Base-by-base conservation (phyloP, 2,329 filamentous ascomycete genomes). In the Phialocephala sp. region DNA sequence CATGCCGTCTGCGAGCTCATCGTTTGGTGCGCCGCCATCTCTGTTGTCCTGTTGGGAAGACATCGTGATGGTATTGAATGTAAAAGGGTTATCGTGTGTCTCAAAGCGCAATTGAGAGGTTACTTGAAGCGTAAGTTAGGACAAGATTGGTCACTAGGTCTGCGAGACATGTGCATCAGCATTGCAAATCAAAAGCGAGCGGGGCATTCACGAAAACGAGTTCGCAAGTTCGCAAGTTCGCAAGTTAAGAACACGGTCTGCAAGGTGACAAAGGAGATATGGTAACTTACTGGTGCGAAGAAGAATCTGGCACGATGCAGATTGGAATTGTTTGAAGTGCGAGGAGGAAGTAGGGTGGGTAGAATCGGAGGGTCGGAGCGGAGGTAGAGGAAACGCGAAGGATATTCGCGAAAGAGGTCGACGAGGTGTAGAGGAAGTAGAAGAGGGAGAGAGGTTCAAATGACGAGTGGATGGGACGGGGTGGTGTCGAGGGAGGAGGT, bases 1-100 rank as follows among this genome's bases (percentile, higher is more conserved):
- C 78, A 91, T 80, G 66, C 81, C 78, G 62, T 91, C 87, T 68
- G 80, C 76, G 69, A 91, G 78, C 64, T 88, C 86, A 75, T 85
- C 85, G 50, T 59, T 69, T 45, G 71, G 69, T 20, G 66, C 45
- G 52, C 70, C 64, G 68, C 71, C 63, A 58, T 76, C 67, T 68
- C 72, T 68, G 69, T 72, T 70, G 66, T 76, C 70, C 73, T 77
- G 67, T 43, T 68, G 66, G 62, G 72, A 67, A 69, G 74, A 73
- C 75, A 77, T 77, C 39, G 54, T 72, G 64, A 59, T 55, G 55
- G 59, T 60, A 59, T 39, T 4, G 61, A 39, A n/a, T 35, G 5
- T 62, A n/a, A 37, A 35, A 27, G 43, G 18, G 36, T 22, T 60
- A 45, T 54, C 14, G 15, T 24, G 39, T 24, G 62, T 32, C 27